These are phyloP conservation scores for Rhodotorula sp. DNA, from an alignment of 1,284 basidiomycete species.

Conservation along the genomic window DNA sequence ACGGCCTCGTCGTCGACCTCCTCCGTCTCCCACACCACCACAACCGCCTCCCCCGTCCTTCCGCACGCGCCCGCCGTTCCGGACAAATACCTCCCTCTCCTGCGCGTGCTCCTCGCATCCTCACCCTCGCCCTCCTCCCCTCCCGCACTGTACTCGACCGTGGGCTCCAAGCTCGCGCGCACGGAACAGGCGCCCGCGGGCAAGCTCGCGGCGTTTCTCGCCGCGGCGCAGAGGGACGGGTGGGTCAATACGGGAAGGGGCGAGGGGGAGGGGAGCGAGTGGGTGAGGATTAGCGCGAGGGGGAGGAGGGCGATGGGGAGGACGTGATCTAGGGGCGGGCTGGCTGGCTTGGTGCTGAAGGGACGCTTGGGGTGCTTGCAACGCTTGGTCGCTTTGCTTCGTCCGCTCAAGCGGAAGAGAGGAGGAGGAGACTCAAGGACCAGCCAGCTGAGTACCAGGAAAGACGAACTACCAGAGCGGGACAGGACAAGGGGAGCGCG, in stretches of 20 bases:
- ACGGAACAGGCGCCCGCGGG: no score
- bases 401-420: background rate
- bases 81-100: background rate
- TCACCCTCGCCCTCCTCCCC: background rate
- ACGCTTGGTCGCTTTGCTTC: background rate
- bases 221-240: conserved; percentile 7
- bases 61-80: conserved; percentile 4
- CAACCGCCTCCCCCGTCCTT: background rate
- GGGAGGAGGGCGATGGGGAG: conserved; percentile 13
- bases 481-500: background rate
- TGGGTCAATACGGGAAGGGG: conserved; percentile 16
- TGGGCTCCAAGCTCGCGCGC: background rate
- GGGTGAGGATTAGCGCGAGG: conserved; percentile 15
- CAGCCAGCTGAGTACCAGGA: background rate
- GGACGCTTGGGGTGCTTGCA: background rate
- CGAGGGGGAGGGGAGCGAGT: conserved; percentile 9
- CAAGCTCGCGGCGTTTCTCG: conserved; percentile 3
- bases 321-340: background rate
- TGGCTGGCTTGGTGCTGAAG: background rate
- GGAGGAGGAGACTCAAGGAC: background rate
- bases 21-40: background rate
- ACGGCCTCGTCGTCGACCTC: background rate
- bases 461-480: background rate
- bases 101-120: background rate
- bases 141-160: background rate